Conservation (phyloP, 495 filamentous ascomycete genomes). For the Margaritispora aquatica region DNA sequence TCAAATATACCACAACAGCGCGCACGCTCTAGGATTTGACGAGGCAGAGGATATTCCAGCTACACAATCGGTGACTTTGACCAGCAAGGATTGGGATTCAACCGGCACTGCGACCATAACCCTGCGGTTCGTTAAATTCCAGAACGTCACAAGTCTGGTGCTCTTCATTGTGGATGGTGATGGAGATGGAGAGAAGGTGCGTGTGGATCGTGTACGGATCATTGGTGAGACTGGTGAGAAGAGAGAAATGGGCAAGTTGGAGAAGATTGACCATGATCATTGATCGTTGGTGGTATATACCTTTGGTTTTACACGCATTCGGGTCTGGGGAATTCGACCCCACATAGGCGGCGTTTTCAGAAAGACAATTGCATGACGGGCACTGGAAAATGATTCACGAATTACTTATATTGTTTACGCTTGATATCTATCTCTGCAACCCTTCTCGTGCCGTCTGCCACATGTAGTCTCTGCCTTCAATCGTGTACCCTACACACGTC, state of each 20-base stretch:
- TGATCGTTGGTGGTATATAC: too few relatives aligned
- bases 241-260: conserved; percentile 85
- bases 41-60: conserved; percentile 81
- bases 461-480: too few relatives aligned
- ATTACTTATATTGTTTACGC: neutral
- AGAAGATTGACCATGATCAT: conserved; percentile 74
- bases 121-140: conserved; percentile 94
- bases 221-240: conserved; percentile 93
- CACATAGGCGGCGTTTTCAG: conserved; percentile 17
- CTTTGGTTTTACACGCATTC: neutral
- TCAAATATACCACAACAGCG: conserved; percentile 76
- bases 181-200: conserved; percentile 75
- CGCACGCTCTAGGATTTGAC: conserved; percentile 88
- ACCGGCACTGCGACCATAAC: conserved; percentile 80
- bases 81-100: conserved; percentile 77
- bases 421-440: neutral
- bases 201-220: conserved; percentile 77
- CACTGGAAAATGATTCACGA: neutral
- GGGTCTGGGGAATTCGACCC: neutral
- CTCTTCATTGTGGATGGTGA: conserved; percentile 89
- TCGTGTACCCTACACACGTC: too few relatives aligned
- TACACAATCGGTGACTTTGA: conserved; percentile 70
- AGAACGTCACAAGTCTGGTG: conserved; percentile 80
- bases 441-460: neutral
- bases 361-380: neutral